Percentiles rank a stretch among this genome's conserved stretches.
Conservation (phyloP, 371 early-diverging fungal genomes). For the Zancudomyces culisetae region DNA sequence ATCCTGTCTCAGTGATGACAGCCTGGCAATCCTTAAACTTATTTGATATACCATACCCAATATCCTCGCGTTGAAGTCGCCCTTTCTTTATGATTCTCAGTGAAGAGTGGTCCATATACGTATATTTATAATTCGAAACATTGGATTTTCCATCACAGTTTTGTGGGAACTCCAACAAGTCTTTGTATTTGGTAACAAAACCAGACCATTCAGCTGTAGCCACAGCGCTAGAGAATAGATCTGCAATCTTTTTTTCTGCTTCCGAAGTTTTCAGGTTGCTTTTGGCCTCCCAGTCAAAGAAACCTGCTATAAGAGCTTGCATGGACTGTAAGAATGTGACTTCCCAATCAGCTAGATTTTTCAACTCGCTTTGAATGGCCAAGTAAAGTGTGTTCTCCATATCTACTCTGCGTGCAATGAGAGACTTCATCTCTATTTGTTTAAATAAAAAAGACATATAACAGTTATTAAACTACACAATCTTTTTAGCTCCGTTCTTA, state of each 20-base stretch:
- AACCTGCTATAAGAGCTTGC: constrained; percentile 1
- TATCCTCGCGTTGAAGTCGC: constrained; percentile 1
- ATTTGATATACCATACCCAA: neutral
- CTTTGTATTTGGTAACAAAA: constrained; percentile 4
- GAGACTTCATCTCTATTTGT: constrained; percentile 15
- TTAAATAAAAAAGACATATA: no score
- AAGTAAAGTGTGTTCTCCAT: constrained; percentile 6
- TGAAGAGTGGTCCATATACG: constrained; percentile 8
- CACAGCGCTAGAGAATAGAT: constrained; percentile 5
- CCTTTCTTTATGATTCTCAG: constrained; percentile 6
- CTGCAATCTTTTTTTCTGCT: constrained; percentile 5
- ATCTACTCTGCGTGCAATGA: constrained; percentile 14
- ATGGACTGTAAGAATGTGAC: constrained; percentile 8
- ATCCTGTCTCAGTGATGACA: neutral
- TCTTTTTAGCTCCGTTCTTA: no score
- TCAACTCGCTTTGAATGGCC: constrained; percentile 6
- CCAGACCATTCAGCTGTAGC: constrained; percentile 11
- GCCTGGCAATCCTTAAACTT: neutral
- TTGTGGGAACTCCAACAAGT: constrained; percentile 7
- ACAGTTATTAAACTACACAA: no score
- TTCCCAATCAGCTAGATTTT: constrained; percentile 10
- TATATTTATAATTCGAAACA: constrained; percentile 8
- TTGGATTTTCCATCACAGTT: constrained; percentile 6
- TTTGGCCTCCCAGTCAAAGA: constrained; percentile 6
- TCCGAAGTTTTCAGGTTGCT: constrained; percentile 7